Evolutionary conservation across 2,329 filamentous ascomycete genomes (phyloP).

Genomic region (Alternaria alternata): DNA sequence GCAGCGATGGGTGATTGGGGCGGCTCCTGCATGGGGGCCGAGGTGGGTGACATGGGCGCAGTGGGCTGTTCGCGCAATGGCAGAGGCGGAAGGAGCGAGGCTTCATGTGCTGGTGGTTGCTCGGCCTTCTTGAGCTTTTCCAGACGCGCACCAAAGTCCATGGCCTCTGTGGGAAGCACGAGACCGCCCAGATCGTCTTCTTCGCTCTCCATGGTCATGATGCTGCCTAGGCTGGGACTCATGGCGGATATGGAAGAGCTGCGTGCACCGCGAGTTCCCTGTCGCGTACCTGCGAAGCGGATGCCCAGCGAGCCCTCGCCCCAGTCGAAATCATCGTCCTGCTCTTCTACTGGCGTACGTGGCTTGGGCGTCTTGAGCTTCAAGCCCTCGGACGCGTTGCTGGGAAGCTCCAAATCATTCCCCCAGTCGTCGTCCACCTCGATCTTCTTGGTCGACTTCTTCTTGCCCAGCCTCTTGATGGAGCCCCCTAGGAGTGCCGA

Average conservation of each 20-base stretch:
- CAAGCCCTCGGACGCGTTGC: constrained; percentile 46
- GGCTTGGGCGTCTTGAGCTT: constrained; percentile 56
- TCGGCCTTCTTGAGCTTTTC: constrained; percentile 70
- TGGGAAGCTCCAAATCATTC: constrained; percentile 58
- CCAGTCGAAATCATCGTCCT: constrained; percentile 92
- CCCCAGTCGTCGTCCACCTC: constrained; percentile 61
- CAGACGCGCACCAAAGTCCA: constrained; percentile 83
- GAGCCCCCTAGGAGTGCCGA: constrained; percentile 91
- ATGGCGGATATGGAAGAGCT: constrained; percentile 89
- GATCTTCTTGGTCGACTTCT: constrained; percentile 55
- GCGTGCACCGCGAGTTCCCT: constrained; percentile 79
- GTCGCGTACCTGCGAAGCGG: constrained; percentile 83
- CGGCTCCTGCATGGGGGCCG: constrained; percentile 10
- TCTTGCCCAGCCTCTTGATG: constrained; percentile 83
- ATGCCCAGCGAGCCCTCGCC: constrained; percentile 93
- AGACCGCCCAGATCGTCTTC: constrained; percentile 93
- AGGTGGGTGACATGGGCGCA: constrained; percentile 31
- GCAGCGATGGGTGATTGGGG: constrained; percentile 27
- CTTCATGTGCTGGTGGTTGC: constrained; percentile 22
- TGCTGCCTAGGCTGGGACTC: constrained; percentile 92
- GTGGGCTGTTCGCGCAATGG: constrained; percentile 37
- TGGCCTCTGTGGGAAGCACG: constrained; percentile 79
- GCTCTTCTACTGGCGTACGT: constrained; percentile 58
- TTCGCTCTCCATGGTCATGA: constrained; percentile 89
- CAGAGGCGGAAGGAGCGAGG: constrained; percentile 28